Evolutionary conservation across 2,329 filamentous ascomycete genomes (phyloP).

Genomic region (Ophiostoma australiae): DNA sequence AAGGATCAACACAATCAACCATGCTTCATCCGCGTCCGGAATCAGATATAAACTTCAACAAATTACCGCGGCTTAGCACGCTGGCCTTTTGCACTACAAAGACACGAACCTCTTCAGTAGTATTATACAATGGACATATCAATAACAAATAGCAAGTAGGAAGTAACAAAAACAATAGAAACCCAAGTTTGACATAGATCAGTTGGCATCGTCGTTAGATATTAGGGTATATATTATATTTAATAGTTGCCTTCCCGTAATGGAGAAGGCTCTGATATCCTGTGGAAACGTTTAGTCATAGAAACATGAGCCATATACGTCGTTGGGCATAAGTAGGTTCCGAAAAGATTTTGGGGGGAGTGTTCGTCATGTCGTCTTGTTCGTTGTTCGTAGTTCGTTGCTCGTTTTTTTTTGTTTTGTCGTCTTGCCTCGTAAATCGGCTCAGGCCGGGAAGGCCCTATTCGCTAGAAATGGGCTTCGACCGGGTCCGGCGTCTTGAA

Average conservation of each 20-base stretch:
- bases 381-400: not conserved
- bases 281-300: slow-evolving; percentile 25
- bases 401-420: slow-evolving; percentile 6
- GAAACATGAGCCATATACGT: slow-evolving; percentile 14
- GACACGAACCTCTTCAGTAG: no score
- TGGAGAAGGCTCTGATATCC: slow-evolving; percentile 7
- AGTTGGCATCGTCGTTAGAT: not conserved
- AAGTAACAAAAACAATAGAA: no score
- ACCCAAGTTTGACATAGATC: not conserved
- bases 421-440: slow-evolving; percentile 18
- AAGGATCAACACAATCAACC: no score
- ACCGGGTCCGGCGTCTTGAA: not conserved
- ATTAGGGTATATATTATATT: slow-evolving; percentile 12
- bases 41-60: no score
- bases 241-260: slow-evolving; percentile 1
- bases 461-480: not conserved
- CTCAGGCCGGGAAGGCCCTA: not conserved
- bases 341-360: slow-evolving; percentile 16
- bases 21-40: no score
- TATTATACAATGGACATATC: not conserved
- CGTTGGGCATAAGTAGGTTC: slow-evolving; percentile 19
- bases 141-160: no score
- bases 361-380: slow-evolving; percentile 24
- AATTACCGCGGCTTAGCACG: no score
- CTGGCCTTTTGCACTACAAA: no score